Evolutionary conservation across 345 rosid species (phyloP), one percentile per base, ranked within the genome.

Genomic region (Citrus reticulata): DNA sequence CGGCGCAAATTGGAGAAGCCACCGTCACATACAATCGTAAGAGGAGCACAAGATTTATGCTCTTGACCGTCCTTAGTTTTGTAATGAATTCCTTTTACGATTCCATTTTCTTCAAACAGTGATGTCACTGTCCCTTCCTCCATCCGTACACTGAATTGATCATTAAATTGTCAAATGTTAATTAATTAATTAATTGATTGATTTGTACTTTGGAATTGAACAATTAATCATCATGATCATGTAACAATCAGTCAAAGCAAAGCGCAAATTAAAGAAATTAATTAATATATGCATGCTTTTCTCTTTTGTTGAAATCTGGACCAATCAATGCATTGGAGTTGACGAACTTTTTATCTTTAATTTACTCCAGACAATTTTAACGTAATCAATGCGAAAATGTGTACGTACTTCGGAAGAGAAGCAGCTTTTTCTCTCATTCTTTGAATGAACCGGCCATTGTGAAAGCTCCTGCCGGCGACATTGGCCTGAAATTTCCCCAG

Each of bases 401-500:
- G 24, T 25, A 60, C 68, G 5, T 82, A 85, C 90, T 84, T 87
- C 20, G 88, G 86, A 76, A 87, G 90, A 27, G 86, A 40, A 80
- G 79, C 88, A 76, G 88, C 81, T 79, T 87, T 85, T 75, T 85
- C 84, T 13, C 90, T 81, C 90, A 87, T 82, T 70, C 88, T 85
- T 79, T 85, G 89, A 19, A 87, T 80, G 78, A 87, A 87, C 14
- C 90, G 86, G 39, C 88, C 88, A 77, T 87, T 87, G 77, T 87
- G 89, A 79, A 87, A 87, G 63, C 89, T 84, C 79, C 89, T 84
- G 19, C 87, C 90, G 1, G 90, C 74, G 34, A 32, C 68, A 6
- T 32, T 17, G 19, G 40, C 1, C 19, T 64, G 40, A 64, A 64
- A 64, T 30, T 64, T 64, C 68, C 2, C 68, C 68, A 64, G 17